Base-by-base conservation (phyloP, 2,329 filamentous ascomycete species). In the Fusarium austroafricanum region DNA sequence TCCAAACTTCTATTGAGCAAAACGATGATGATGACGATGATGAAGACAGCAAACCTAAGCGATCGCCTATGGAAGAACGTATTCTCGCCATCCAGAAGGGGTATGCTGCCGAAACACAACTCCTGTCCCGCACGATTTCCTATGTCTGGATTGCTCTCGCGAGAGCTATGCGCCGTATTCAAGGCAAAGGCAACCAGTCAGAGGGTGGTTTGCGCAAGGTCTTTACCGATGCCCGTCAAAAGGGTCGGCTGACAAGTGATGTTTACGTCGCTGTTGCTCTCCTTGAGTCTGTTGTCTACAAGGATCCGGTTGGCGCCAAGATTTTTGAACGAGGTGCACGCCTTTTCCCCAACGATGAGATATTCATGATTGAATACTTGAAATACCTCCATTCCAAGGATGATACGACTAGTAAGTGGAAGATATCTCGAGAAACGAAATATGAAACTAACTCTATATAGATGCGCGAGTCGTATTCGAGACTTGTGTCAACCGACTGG, bases 401-500 rank as follows among this genome's bases (percentile, higher is more conserved):
- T 72, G 96, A 99, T 79, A 90, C 94, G 46, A 97, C 93, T 31
- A 97, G 93, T 96, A 86, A 85, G 92, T 85, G 29, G 8, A 26
- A 40, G 12, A 37, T 33, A 23, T 18, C 10, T 7, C 9, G 28
- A 14, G 10, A 11, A n/a, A 21, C 20, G 10, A 21, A 20, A 40
- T 33, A 15, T 9, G 40, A 42, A 45, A 43, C 73, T 78, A 45
- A 75, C 61, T 15, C 55, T 40, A 20, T 33, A 33, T 71, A 94
- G 94, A 99, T 84, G 96, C 96, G 33, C 89, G 96, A 69, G 94
- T 96, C 11, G 94, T 97, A 3, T 99, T 99, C 74, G 96, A 98
- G 78, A 97, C 94, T 17, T 94, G 94, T 17, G 92, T 97, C 62
- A 92, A 91, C 75, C 90, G 90, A 65, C 86, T 98, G 42, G 87